A percentile compares a stretch with the other conserved stretches of the same genome.
These are phyloP conservation scores for Przewalskia tangutica DNA, from an alignment of 257 asterid species.

Conservation along the genomic window DNA sequence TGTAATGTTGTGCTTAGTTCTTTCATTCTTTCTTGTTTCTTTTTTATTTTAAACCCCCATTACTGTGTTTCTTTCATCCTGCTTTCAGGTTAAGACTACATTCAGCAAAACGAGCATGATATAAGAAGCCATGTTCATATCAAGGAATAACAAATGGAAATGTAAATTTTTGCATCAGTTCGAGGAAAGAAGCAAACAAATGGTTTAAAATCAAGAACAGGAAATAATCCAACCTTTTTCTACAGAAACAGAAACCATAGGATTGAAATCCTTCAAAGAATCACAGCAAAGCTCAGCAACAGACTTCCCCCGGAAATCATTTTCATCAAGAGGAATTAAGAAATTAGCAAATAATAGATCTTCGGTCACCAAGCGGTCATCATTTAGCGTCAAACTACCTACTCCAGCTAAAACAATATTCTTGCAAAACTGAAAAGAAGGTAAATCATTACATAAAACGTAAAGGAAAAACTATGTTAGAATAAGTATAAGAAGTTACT, in stretches of 20 bases:
- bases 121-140: neutral
- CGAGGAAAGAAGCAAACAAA: neutral
- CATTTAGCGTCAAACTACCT: slow-evolving; percentile 82
- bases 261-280: slow-evolving; percentile 90
- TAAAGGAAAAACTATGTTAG: neutral
- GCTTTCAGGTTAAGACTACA: neutral
- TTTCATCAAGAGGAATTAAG: slow-evolving; percentile 50
- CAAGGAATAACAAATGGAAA: neutral
- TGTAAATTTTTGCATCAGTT: neutral
- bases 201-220: neutral
- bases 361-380: slow-evolving; percentile 60
- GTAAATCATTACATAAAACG: neutral
- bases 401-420: slow-evolving; percentile 95
- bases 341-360: slow-evolving; percentile 72
- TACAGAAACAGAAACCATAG: slow-evolving; percentile 92
- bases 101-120: neutral
- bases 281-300: slow-evolving; percentile 85
- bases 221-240: slow-evolving; percentile 41
- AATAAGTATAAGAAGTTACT: neutral
- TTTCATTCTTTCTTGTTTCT: neutral
- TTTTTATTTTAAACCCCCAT: neutral
- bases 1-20: neutral
- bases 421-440: slow-evolving; percentile 76
- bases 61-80: neutral
- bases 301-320: slow-evolving; percentile 41